These are phyloP conservation scores for Potentilla sterilis DNA, from an alignment of 306 rosid species.

Conservation along the genomic window DNA sequence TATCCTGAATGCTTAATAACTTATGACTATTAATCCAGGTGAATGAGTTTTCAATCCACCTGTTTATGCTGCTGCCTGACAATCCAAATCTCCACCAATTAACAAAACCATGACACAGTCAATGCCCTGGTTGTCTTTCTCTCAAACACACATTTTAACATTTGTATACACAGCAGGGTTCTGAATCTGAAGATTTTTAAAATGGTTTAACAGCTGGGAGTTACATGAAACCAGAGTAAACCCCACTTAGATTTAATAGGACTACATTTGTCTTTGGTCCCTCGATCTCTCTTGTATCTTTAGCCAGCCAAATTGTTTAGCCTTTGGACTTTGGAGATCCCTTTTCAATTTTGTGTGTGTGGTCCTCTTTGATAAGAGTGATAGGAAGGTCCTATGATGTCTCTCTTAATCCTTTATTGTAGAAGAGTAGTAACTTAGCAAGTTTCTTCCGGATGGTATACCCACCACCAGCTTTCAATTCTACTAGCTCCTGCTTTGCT, in stretches of 20 bases:
- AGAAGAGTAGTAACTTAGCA: conserved; percentile 16
- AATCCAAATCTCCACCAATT: not conserved
- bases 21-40: not conserved
- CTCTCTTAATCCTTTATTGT: conserved; percentile 37
- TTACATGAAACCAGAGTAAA: conserved; percentile 37
- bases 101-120: not conserved
- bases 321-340: conserved; percentile 29
- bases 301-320: conserved; percentile 28
- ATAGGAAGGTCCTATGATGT: conserved; percentile 46
- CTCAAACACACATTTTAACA: not conserved
- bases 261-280: conserved; percentile 30
- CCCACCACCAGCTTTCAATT: conserved; percentile 30
- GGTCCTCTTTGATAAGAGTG: conserved; percentile 45
- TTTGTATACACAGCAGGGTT: not conserved
- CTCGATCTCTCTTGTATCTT: conserved; percentile 33
- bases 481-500: conserved; percentile 32
- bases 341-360: conserved; percentile 24
- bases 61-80: conserved; percentile 1
- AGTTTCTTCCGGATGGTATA: conserved; percentile 21
- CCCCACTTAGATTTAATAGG: conserved; percentile 30
- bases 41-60: not conserved
- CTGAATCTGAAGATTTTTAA: conserved; percentile 12
- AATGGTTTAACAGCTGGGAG: conserved; percentile 37
- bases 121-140: conserved; percentile 7
- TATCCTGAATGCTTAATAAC: not conserved